These are phyloP conservation scores for Lachancea waltii DNA, from an alignment of 805 yeast species.

Conservation along the genomic window DNA sequence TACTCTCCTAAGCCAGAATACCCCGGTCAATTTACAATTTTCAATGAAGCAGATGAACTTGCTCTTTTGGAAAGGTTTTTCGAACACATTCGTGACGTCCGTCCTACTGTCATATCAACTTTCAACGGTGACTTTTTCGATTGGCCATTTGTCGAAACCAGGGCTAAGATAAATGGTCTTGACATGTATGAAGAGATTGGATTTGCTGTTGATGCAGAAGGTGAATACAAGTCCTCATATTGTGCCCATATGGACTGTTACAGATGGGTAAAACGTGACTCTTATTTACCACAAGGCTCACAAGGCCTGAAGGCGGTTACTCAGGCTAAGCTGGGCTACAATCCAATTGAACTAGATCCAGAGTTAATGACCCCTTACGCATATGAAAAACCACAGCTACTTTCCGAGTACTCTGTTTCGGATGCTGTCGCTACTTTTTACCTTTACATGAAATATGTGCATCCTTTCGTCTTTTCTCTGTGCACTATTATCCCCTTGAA, in stretches of 20 bases:
- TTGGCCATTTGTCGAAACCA: conserved; percentile 95
- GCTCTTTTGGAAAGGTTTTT: conserved; percentile 70
- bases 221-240: conserved; percentile 85
- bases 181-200: conserved; percentile 93
- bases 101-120: conserved; percentile 96
- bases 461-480: conserved; percentile 91
- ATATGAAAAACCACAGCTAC: conserved; percentile 79
- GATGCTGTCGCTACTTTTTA: conserved; percentile 99
- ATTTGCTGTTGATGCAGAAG: conserved; percentile 80
- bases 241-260: conserved; percentile 97
- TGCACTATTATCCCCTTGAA: conserved; percentile 93
- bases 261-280: conserved; percentile 97
- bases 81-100: conserved; percentile 80
- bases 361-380: conserved; percentile 99
- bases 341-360: conserved; percentile 94
- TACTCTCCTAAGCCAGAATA: conserved; percentile 96
- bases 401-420: conserved; percentile 96
- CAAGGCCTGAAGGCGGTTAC: conserved; percentile 98
- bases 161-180: conserved; percentile 77
- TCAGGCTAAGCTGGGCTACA: conserved; percentile 88
- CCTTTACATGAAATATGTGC: conserved; percentile 91
- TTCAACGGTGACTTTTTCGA: conserved; percentile 98
- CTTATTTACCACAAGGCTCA: conserved; percentile 95
- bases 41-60: conserved; percentile 83
- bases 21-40: conserved; percentile 82